Evolutionary conservation across 1,284 basidiomycete genomes (phyloP).

Genomic region (Lignosus rhinocerotis): DNA sequence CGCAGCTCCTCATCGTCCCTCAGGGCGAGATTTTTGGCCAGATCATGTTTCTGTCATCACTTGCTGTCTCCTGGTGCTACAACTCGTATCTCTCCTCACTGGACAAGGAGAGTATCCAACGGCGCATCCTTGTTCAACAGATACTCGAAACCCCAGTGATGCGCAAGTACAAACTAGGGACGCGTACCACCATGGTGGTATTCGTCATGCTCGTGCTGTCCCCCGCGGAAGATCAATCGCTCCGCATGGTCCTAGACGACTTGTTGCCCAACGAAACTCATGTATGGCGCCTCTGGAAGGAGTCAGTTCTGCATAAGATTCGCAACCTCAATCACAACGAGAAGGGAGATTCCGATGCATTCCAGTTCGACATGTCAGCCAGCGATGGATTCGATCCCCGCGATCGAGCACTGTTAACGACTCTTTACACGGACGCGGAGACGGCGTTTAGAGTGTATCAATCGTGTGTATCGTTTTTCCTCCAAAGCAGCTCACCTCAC

Average conservation of each 20-base stretch:
- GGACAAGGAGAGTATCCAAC: slow-evolving; percentile 15
- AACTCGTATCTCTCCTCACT: slow-evolving; percentile 21
- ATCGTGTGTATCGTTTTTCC: neutral
- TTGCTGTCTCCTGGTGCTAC: slow-evolving; percentile 20
- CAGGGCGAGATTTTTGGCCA: slow-evolving; percentile 18
- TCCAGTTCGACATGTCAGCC: neutral
- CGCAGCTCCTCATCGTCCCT: slow-evolving; percentile 17
- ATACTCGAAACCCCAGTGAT: slow-evolving; percentile 2
- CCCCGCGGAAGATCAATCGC: slow-evolving; percentile 4
- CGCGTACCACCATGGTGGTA: slow-evolving; percentile 11
- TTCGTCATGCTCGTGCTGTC: slow-evolving; percentile 17
- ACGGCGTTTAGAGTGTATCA: slow-evolving; percentile 1
- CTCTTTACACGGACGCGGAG: slow-evolving; percentile 3
- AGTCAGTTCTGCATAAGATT: slow-evolving; percentile 1
- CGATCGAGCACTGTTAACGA: neutral
- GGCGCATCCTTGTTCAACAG: slow-evolving; percentile 6
- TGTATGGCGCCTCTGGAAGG: slow-evolving; percentile 11
- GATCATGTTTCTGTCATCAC: slow-evolving; percentile 17
- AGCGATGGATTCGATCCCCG: neutral
- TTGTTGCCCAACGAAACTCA: slow-evolving; percentile 11
- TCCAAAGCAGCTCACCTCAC: neutral
- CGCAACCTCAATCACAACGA: neutral
- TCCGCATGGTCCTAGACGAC: slow-evolving; percentile 9
- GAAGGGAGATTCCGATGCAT: neutral
- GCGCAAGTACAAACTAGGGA: slow-evolving; percentile 11